A percentile compares a stretch with the other conserved stretches of the same genome.
Conservation (phyloP, 1,139 yeast species). For the Geotrichum histeridarum region DNA sequence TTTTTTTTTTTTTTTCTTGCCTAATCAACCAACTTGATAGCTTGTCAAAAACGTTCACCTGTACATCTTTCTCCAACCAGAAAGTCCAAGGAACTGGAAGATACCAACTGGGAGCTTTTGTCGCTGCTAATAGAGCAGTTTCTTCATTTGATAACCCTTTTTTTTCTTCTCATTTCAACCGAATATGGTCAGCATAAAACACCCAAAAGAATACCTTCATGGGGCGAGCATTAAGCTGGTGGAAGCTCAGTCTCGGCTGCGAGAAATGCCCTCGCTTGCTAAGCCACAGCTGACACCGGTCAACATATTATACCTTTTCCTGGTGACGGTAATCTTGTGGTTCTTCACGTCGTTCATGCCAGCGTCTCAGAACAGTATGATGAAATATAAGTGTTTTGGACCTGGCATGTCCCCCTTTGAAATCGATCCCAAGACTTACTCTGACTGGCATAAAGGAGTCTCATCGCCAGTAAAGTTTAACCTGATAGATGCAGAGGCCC, state of each 20-base stretch:
- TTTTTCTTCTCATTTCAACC: background rate
- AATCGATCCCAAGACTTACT: constrained; percentile 27
- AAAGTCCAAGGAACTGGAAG: too few species aligned
- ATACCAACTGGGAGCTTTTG: too few species aligned
- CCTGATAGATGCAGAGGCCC: background rate
- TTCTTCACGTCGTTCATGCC: constrained; percentile 20
- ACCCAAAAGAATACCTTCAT: constrained; percentile 9
- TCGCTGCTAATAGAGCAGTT: too few species aligned
- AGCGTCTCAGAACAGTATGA: constrained; percentile 22
- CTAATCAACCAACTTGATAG: too few species aligned
- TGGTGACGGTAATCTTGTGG: constrained; percentile 19
- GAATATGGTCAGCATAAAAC: constrained; percentile 1
- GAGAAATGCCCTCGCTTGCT: background rate
- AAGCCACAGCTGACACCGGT: constrained; percentile 16
- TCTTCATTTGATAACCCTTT: background rate
- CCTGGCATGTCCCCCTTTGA: constrained; percentile 31
- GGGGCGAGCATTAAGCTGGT: background rate
- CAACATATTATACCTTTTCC: constrained; percentile 16
- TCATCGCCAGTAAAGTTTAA: constrained; percentile 30
- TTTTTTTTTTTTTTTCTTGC: too few species aligned
- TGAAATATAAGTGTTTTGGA: constrained; percentile 29
- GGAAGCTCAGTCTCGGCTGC: background rate
- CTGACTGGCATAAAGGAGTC: constrained; percentile 29
- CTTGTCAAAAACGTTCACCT: too few species aligned
- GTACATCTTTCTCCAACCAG: too few species aligned